A percentile compares a stretch with the other conserved stretches of the same genome.
phyloP scores from a whole-genome alignment of 306 rosid species.

The Sphenostylis stenocarpa region DNA sequence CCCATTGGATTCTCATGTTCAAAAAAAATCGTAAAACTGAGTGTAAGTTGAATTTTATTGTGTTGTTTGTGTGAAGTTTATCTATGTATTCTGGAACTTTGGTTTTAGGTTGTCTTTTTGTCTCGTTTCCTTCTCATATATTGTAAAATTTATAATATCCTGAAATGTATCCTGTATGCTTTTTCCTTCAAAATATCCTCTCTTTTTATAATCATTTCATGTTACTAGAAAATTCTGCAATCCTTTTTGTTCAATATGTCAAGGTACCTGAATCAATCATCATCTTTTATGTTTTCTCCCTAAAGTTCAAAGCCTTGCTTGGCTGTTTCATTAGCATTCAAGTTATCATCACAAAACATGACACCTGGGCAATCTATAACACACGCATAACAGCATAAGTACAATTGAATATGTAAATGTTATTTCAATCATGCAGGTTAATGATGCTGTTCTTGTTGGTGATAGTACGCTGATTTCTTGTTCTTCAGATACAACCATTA shows the following conservation, averaged over 20 bases:
- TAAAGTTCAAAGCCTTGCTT: background rate
- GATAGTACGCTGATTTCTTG: slow-evolving; percentile 89
- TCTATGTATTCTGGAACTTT: slow-evolving; percentile 3
- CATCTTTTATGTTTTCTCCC: background rate
- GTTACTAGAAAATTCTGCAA: background rate
- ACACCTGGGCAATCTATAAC: background rate
- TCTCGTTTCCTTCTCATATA: background rate
- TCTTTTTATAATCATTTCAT: background rate
- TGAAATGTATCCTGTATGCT: background rate
- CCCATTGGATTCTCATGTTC: slow-evolving; percentile 1
- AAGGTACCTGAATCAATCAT: background rate
- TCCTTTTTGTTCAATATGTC: background rate
- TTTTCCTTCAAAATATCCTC: background rate
- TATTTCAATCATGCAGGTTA: slow-evolving; percentile 69
- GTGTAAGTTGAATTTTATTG: background rate
- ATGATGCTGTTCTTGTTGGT: slow-evolving; percentile 91
- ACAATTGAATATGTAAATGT: slow-evolving; percentile 19
- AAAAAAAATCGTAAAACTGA: background rate
- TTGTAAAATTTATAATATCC: background rate
- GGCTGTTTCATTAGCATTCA: slow-evolving; percentile 15
- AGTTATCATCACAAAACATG: slow-evolving; percentile 19
- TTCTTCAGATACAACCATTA: slow-evolving; percentile 92
- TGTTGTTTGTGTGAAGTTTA: background rate
- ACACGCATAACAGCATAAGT: background rate
- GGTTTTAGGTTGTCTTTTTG: background rate